These are phyloP conservation scores for Luffa acutangula DNA, from an alignment of 306 rosid species.

Conservation along the genomic window DNA sequence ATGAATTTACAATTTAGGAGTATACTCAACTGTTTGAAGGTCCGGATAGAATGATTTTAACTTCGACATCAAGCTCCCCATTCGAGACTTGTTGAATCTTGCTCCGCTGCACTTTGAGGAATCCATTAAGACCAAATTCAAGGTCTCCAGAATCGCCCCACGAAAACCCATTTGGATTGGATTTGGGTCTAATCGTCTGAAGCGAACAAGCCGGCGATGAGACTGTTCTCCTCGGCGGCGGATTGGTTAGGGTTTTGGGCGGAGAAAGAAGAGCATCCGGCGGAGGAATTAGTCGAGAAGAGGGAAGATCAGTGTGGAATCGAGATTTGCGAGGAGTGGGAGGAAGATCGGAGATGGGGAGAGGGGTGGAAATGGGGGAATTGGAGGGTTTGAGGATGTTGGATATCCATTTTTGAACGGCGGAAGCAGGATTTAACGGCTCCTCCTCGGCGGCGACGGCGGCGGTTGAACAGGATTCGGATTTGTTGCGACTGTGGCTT, in stretches of 20 bases:
- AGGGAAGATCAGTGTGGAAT: slow-evolving; percentile 44
- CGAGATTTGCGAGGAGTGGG: slow-evolving; percentile 56
- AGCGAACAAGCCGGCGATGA: slow-evolving; percentile 53
- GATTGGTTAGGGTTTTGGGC: slow-evolving; percentile 51
- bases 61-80: slow-evolving; percentile 27
- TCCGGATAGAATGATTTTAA: slow-evolving; percentile 48
- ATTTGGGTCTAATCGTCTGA: slow-evolving; percentile 21
- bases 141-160: slow-evolving; percentile 16
- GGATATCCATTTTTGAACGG: slow-evolving; percentile 58
- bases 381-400: slow-evolving; percentile 38
- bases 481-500: slow-evolving; percentile 46
- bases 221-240: slow-evolving; percentile 44
- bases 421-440: slow-evolving; percentile 29
- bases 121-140: slow-evolving; percentile 35
- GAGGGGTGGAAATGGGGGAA: slow-evolving; percentile 4
- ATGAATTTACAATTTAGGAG: not conserved
- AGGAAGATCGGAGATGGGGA: slow-evolving; percentile 15
- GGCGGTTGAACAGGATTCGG: slow-evolving; percentile 26
- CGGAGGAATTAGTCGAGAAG: slow-evolving; percentile 24
- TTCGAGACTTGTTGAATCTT: slow-evolving; percentile 23
- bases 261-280: slow-evolving; percentile 49
- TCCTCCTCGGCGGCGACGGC: slow-evolving; percentile 11
- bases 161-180: slow-evolving; percentile 4
- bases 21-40: slow-evolving; percentile 51
- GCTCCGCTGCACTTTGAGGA: slow-evolving; percentile 45